phyloP scores from a whole-genome alignment of 768 basidiomycete genomes.

The Russula brevipes region DNA sequence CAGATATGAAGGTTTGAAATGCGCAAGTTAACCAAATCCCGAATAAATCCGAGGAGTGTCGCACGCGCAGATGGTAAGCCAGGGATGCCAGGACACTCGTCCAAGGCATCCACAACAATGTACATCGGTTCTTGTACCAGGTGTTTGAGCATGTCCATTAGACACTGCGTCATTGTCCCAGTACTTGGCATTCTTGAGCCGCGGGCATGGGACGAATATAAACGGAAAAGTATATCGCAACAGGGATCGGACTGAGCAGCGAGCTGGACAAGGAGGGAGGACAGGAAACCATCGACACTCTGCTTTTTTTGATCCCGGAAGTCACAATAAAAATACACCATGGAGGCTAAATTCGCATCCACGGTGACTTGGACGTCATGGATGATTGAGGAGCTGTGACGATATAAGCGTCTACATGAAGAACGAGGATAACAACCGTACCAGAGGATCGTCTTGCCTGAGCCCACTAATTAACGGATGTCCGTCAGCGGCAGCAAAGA shows the following conservation, averaged over 20 bases:
- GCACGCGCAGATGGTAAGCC: constrained; percentile 4
- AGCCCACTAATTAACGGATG: background rate
- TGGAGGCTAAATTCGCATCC: constrained; percentile 6
- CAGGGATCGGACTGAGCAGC: constrained; percentile 9
- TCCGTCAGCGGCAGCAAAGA: background rate
- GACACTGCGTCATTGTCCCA: background rate
- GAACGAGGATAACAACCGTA: background rate
- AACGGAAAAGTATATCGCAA: background rate
- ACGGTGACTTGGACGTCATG: constrained; percentile 8
- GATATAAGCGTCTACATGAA: background rate
- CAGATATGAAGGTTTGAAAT: constrained; percentile 8
- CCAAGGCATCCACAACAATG: constrained; percentile 10
- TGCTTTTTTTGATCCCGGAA: constrained; percentile 9
- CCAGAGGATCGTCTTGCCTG: constrained; percentile 17
- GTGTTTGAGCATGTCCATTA: constrained; percentile 8
- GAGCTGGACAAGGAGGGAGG: constrained; percentile 4
- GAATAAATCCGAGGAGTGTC: background rate
- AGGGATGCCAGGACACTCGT: constrained; percentile 12
- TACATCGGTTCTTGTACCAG: constrained; percentile 6
- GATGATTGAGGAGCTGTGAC: constrained; percentile 10
- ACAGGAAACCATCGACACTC: constrained; percentile 3
- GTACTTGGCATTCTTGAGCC: background rate
- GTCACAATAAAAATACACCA: constrained; percentile 13
- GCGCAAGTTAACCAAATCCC: background rate
- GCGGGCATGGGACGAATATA: constrained; percentile 1